Evolutionary conservation across 495 filamentous ascomycete genomes (phyloP).

Genomic region (Xeromyces bisporus): DNA sequence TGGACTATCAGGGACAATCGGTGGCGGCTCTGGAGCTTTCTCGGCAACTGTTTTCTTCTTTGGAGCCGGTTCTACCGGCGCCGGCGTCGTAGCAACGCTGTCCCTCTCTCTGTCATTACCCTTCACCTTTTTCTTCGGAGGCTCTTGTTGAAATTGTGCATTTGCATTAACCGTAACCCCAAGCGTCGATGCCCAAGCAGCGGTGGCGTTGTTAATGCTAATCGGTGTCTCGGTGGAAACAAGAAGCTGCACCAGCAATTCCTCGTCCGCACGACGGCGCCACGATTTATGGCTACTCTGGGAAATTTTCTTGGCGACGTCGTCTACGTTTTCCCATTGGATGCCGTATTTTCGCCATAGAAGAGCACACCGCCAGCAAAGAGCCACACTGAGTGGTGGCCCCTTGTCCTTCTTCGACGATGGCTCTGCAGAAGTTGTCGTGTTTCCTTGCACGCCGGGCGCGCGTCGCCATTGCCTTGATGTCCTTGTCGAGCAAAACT

Average conservation of each 20-base stretch:
- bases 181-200: slow-evolving; percentile 27
- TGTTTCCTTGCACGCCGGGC: slow-evolving; percentile 55
- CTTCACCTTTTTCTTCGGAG: slow-evolving; percentile 45
- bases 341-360: slow-evolving; percentile 92
- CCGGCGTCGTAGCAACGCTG: slow-evolving; percentile 23
- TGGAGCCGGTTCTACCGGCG: slow-evolving; percentile 30
- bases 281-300: slow-evolving; percentile 67
- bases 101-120: slow-evolving; percentile 31
- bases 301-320: slow-evolving; percentile 76
- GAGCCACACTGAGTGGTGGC: slow-evolving; percentile 56
- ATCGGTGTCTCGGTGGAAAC: slow-evolving; percentile 35
- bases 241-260: slow-evolving; percentile 66
- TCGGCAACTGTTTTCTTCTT: slow-evolving; percentile 44
- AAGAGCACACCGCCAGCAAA: slow-evolving; percentile 78
- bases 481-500: slow-evolving; percentile 65
- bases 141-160: slow-evolving; percentile 28
- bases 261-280: slow-evolving; percentile 81
- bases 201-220: slow-evolving; percentile 27
- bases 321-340: slow-evolving; percentile 90
- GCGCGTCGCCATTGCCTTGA: slow-evolving; percentile 89
- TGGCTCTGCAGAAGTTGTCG: slow-evolving; percentile 51
- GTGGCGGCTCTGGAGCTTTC: slow-evolving; percentile 38
- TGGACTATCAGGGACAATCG: slow-evolving; percentile 52
- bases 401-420: slow-evolving; percentile 55
- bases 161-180: slow-evolving; percentile 27